phyloP scores from a whole-genome alignment of 2,329 filamentous ascomycete species.

The Sclerotinia sclerotiorum region DNA sequence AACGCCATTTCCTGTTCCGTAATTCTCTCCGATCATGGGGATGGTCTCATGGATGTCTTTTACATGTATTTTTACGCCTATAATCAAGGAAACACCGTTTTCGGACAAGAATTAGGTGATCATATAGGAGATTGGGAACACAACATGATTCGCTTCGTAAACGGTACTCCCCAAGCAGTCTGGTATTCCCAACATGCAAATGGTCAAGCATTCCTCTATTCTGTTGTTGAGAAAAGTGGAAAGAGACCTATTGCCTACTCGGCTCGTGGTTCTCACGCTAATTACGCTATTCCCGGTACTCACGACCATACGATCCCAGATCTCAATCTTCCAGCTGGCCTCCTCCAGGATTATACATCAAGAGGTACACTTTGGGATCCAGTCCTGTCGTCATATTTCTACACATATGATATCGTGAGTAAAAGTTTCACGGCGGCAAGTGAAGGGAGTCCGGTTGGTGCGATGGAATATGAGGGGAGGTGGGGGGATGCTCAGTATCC shows the following conservation, averaged over 20 bases:
- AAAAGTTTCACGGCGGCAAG: slow-evolving; percentile 32
- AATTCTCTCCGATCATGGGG: slow-evolving; percentile 57
- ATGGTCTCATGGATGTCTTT: slow-evolving; percentile 43
- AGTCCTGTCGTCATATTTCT: slow-evolving; percentile 53
- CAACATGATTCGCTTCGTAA: slow-evolving; percentile 63
- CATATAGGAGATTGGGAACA: slow-evolving; percentile 70
- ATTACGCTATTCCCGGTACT: slow-evolving; percentile 58
- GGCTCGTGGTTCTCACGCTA: slow-evolving; percentile 62
- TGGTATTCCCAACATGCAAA: slow-evolving; percentile 64
- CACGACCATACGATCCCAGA: slow-evolving; percentile 65
- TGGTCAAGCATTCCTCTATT: slow-evolving; percentile 63
- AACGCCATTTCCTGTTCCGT: slow-evolving; percentile 52
- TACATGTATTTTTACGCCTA: slow-evolving; percentile 43
- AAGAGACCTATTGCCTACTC: slow-evolving; percentile 57
- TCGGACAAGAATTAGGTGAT: slow-evolving; percentile 39
- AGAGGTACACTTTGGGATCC: slow-evolving; percentile 62
- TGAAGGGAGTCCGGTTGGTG: slow-evolving; percentile 49
- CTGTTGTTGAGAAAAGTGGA: slow-evolving; percentile 53
- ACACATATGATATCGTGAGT: slow-evolving; percentile 49
- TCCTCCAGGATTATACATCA: slow-evolving; percentile 56
- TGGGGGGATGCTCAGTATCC: slow-evolving; percentile 65
- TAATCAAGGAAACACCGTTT: slow-evolving; percentile 39
- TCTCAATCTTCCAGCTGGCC: slow-evolving; percentile 53
- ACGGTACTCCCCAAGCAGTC: slow-evolving; percentile 54
- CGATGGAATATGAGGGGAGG: slow-evolving; percentile 55